A percentile compares a stretch with the other conserved stretches of the same genome.
These are phyloP conservation scores for Verticillium dahliae DNA, from an alignment of 2,329 filamentous ascomycete genomes.

Conservation along the genomic window DNA sequence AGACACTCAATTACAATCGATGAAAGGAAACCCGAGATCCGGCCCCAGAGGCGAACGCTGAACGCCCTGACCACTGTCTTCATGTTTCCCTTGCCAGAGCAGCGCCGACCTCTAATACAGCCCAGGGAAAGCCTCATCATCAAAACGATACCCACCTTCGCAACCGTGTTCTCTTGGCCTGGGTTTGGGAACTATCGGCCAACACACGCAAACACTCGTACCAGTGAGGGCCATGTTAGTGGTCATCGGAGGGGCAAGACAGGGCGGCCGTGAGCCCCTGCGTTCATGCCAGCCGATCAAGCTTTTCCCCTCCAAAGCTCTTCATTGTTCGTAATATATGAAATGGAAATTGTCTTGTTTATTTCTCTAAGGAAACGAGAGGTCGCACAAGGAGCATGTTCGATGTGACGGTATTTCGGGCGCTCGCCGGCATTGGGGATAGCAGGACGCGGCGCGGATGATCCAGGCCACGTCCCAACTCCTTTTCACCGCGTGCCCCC, in stretches of 20 bases:
- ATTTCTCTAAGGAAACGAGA: not conserved
- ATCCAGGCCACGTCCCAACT: not conserved
- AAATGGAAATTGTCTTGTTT: not conserved
- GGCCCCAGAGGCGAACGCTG: not conserved
- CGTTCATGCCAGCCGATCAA: not conserved
- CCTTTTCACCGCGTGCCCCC: not conserved
- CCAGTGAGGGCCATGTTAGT: not conserved
- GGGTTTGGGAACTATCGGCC: not conserved
- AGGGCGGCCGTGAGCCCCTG: not conserved
- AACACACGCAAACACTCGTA: not conserved
- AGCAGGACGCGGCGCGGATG: not conserved
- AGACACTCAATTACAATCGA: not conserved
- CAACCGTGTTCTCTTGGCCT: not conserved
- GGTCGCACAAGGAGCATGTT: conserved; percentile 1
- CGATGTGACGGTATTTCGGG: conserved; percentile 7
- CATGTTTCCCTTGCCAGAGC: not conserved
- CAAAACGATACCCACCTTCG: not conserved
- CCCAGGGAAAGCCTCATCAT: conserved; percentile 2
- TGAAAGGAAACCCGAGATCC: not conserved
- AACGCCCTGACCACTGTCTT: not conserved
- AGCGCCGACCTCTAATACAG: not conserved
- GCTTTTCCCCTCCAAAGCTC: not conserved
- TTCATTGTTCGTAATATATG: not conserved
- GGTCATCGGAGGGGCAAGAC: not conserved
- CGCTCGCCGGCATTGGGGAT: conserved; percentile 3